A percentile compares a stretch with the other conserved stretches of the same genome.
phyloP scores from a whole-genome alignment of 2,329 filamentous ascomycete species.

The Fusarium secorum region DNA sequence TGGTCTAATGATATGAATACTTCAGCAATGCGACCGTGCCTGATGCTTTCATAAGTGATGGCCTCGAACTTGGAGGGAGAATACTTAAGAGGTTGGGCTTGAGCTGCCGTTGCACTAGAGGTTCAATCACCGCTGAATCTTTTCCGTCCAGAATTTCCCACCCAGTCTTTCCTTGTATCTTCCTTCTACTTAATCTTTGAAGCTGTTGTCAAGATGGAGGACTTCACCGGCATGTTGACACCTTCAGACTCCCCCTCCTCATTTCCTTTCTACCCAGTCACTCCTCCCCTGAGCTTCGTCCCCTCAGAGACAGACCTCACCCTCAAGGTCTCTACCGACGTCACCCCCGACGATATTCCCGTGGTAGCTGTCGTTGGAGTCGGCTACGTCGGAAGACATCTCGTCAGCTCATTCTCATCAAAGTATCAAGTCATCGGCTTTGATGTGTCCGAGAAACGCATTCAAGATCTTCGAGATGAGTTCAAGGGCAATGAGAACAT shows the following conservation, averaged over 20 bases:
- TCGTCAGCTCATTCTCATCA: neutral
- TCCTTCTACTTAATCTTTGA: neutral
- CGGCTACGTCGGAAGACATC: neutral
- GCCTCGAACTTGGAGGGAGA: neutral
- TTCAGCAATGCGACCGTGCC: neutral
- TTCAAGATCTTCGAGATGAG: neutral
- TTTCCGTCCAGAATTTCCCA: accelerated
- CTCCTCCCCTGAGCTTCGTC: neutral
- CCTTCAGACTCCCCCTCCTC: neutral
- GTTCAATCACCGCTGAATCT: neutral
- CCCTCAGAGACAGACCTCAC: neutral
- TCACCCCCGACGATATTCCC: neutral
- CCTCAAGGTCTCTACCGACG: neutral
- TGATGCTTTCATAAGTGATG: neutral
- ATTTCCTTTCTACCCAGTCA: neutral
- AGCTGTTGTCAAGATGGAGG: accelerated
- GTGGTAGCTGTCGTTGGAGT: neutral
- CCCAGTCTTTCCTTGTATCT: accelerated
- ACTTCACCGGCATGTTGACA: neutral
- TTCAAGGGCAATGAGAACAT: neutral
- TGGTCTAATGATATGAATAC: accelerated
- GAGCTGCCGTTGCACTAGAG: neutral
- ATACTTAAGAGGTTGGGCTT: neutral
- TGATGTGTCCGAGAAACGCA: neutral
- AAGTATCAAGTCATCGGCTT: neutral